phyloP scores from a whole-genome alignment of 306 rosid genomes.

The Cucumis hystrix region DNA sequence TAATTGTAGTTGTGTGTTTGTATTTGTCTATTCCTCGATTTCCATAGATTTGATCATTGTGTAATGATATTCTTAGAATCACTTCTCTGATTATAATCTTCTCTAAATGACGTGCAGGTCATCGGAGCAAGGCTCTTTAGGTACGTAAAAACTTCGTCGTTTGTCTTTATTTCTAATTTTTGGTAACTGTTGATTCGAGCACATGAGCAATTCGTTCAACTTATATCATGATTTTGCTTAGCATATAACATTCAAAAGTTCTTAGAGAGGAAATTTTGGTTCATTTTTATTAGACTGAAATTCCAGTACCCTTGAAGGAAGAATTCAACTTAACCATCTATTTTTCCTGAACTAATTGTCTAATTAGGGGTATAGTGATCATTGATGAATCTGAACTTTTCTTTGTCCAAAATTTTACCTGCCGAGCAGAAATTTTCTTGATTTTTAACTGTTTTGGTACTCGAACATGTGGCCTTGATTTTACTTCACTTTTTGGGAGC shows the following conservation, averaged over 20 bases:
- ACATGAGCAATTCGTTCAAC: background rate
- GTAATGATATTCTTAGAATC: background rate
- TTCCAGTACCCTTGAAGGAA: background rate
- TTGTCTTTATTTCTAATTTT: background rate
- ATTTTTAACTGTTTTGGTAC: background rate
- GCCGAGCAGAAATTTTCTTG: background rate
- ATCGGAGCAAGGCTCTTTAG: constrained; percentile 67
- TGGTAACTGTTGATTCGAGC: too few species aligned
- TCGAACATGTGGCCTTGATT: background rate
- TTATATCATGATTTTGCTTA: background rate
- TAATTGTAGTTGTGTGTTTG: background rate
- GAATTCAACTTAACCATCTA: background rate
- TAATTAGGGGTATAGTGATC: background rate
- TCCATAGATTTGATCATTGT: background rate
- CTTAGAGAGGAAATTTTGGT: background rate
- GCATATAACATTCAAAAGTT: background rate
- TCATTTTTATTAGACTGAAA: background rate
- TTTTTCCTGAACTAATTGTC: background rate
- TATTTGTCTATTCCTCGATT: background rate
- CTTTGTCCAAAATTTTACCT: background rate
- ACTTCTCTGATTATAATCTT: background rate
- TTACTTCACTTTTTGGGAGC: background rate
- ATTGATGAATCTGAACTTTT: background rate
- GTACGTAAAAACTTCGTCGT: constrained; percentile 32
- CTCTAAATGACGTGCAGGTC: constrained; percentile 32